Percentiles rank a stretch among this genome's conserved stretches.
phyloP scores from a whole-genome alignment of 163 green algal genomes.

The Prototheca wickerhamii region DNA sequence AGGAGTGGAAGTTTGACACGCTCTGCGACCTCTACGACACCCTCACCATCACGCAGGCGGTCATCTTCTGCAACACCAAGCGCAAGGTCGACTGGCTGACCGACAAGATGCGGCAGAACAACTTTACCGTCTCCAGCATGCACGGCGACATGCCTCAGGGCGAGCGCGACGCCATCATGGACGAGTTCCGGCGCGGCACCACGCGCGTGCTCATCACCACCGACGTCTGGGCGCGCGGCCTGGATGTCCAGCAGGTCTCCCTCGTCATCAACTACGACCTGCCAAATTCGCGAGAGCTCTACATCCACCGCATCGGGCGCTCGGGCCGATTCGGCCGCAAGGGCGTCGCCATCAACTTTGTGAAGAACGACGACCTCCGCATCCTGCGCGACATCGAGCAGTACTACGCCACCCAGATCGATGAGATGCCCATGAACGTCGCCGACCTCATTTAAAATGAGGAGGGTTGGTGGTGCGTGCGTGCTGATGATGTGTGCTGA shows the following conservation, averaged over 20 bases:
- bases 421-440: constrained; percentile 65
- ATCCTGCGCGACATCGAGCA: constrained; percentile 93
- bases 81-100: constrained; percentile 98
- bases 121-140: constrained; percentile 96
- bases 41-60: constrained; percentile 84
- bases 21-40: constrained; percentile 89
- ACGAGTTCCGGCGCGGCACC: constrained; percentile 78
- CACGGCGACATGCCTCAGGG: constrained; percentile 98
- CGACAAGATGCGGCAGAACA: constrained; percentile 89
- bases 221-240: constrained; percentile 92
- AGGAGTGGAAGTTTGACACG: constrained; percentile 99
- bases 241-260: constrained; percentile 98
- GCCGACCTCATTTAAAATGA: constrained; percentile 61
- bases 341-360: constrained; percentile 97
- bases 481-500: no score
- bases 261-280: constrained; percentile 99
- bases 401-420: constrained; percentile 90
- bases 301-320: constrained; percentile 95
- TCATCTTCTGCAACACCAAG: constrained; percentile 99
- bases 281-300: constrained; percentile 93
- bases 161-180: constrained; percentile 97
- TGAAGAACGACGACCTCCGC: constrained; percentile 82
- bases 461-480: not conserved
- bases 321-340: constrained; percentile 92
- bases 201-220: constrained; percentile 97